Evolutionary conservation across 2,329 filamentous ascomycete species (phyloP).

Genomic region (Xenoacremonium recifei): DNA sequence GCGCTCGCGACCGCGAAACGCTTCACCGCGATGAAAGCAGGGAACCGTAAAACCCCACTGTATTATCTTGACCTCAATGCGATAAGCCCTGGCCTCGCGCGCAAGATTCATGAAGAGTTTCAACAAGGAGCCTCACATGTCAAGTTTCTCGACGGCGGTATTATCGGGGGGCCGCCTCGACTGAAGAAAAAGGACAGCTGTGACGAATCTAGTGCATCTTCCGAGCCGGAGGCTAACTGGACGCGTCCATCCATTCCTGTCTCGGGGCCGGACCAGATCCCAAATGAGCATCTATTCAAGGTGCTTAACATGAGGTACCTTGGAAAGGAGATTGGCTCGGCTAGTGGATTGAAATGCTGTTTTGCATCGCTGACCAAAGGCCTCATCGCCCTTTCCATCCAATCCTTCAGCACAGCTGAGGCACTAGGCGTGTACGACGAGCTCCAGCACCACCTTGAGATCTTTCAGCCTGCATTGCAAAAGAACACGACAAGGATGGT

Average conservation of each 20-base stretch:
- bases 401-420: conserved; percentile 68
- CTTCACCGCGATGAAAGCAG: conserved; percentile 50
- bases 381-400: conserved; percentile 66
- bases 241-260: conserved; percentile 42
- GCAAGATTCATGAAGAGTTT: conserved; percentile 44
- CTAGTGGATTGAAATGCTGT: conserved; percentile 64
- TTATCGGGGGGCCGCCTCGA: conserved; percentile 56
- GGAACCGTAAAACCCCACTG: conserved; percentile 40
- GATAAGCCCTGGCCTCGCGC: conserved; percentile 54
- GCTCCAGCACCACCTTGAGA: conserved; percentile 54
- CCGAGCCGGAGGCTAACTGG: conserved; percentile 32
- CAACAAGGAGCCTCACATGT: conserved; percentile 34
- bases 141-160: conserved; percentile 58
- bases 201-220: too few relatives aligned
- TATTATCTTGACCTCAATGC: conserved; percentile 69
- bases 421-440: conserved; percentile 60
- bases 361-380: conserved; percentile 63
- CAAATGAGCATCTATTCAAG: conserved; percentile 39
- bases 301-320: conserved; percentile 51
- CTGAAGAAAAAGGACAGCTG: too few relatives aligned
- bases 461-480: conserved; percentile 46
- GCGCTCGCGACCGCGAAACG: conserved; percentile 59
- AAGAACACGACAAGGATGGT: conserved; percentile 49
- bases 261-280: conserved; percentile 47
- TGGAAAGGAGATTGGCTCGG: conserved; percentile 48